These are phyloP conservation scores for Emericellopsis atlantica DNA, from an alignment of 2,329 filamentous ascomycete genomes.

Conservation along the genomic window DNA sequence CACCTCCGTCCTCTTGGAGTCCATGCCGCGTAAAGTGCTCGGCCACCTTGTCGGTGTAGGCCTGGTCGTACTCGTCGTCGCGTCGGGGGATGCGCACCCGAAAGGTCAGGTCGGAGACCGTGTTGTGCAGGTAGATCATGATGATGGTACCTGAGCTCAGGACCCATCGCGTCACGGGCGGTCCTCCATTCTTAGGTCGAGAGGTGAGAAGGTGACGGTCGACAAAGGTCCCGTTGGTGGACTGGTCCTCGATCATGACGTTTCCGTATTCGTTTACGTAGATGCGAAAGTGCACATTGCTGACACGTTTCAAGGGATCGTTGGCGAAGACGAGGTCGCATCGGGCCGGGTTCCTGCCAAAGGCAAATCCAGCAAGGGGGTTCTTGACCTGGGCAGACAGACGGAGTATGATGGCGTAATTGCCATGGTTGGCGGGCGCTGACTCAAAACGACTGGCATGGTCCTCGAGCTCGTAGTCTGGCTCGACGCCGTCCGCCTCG, in stretches of 20 bases:
- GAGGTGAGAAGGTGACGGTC: slow-evolving; percentile 54
- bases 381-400: slow-evolving; percentile 64
- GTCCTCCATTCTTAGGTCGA: slow-evolving; percentile 20
- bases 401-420: slow-evolving; percentile 64
- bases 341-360: slow-evolving; percentile 60
- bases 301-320: slow-evolving; percentile 62
- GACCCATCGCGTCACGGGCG: slow-evolving; percentile 37
- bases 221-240: slow-evolving; percentile 90
- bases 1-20: slow-evolving; percentile 5
- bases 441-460: slow-evolving; percentile 30
- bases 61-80: slow-evolving; percentile 50
- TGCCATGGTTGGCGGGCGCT: slow-evolving; percentile 32
- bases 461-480: slow-evolving; percentile 39
- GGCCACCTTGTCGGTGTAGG: slow-evolving; percentile 58
- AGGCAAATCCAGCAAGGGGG: slow-evolving; percentile 62
- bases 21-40: slow-evolving; percentile 42
- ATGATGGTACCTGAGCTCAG: slow-evolving; percentile 63
- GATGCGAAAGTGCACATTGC: slow-evolving; percentile 93
- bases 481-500: slow-evolving; percentile 34
- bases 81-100: slow-evolving; percentile 73
- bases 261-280: slow-evolving; percentile 77
- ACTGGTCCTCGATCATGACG: slow-evolving; percentile 86
- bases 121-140: slow-evolving; percentile 46
- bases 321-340: slow-evolving; percentile 62
- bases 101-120: slow-evolving; percentile 56